A percentile compares a stretch with the other conserved stretches of the same genome.
Evolutionary conservation across 768 basidiomycete species (phyloP).

Genomic region (Leccinum uliginosum): DNA sequence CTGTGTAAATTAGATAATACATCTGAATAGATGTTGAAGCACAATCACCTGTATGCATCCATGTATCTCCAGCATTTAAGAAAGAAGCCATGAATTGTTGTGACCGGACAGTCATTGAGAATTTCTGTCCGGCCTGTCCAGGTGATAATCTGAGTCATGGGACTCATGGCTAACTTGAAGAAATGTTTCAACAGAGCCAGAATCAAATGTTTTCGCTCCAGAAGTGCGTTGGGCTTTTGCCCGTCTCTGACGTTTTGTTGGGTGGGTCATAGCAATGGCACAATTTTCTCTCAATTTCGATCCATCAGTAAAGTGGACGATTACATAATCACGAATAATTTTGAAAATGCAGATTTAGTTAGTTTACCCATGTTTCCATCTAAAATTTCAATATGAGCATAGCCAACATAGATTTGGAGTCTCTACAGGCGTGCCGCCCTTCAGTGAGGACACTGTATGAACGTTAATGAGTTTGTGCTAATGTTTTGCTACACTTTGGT

Average conservation of each 20-base stretch:
- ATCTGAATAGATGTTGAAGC: neutral
- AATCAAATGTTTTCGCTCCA: neutral
- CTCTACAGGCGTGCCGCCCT: too few relatives aligned
- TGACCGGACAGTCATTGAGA: neutral
- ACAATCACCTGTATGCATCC: constrained; percentile 1
- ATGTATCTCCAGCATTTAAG: neutral
- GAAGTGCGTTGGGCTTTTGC: neutral
- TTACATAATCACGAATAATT: too few relatives aligned
- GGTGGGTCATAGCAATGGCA: neutral
- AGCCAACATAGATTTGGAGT: too few relatives aligned
- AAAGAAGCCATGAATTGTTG: neutral
- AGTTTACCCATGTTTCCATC: too few relatives aligned
- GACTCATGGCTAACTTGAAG: neutral
- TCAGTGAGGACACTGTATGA: too few relatives aligned
- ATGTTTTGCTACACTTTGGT: too few relatives aligned
- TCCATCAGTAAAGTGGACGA: neutral
- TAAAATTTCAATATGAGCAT: too few relatives aligned
- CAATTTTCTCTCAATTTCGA: neutral
- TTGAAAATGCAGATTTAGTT: too few relatives aligned
- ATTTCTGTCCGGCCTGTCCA: neutral
- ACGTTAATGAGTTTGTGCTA: too few relatives aligned
- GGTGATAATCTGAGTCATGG: neutral
- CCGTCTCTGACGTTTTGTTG: neutral
- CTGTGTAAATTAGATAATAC: neutral
- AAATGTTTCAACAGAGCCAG: neutral